Evolutionary conservation across 2,329 filamentous ascomycete species (phyloP).

Genomic region (Alternaria panax): DNA sequence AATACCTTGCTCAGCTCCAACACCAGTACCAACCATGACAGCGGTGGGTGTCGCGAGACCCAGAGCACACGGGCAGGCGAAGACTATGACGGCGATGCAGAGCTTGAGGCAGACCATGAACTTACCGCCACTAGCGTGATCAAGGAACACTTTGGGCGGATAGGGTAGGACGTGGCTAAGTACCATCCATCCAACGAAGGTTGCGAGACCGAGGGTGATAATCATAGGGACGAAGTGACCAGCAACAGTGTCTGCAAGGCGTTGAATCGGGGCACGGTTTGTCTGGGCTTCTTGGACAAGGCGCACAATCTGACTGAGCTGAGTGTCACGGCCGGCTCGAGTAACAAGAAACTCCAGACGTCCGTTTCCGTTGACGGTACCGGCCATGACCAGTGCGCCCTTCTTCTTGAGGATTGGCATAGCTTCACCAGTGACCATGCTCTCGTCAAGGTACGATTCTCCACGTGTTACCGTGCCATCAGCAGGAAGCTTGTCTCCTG

Average conservation of each 20-base stretch:
- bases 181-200: conserved; percentile 93
- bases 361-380: conserved; percentile 93
- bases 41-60: conserved; percentile 94
- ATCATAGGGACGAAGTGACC: conserved; percentile 95
- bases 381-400: conserved; percentile 82
- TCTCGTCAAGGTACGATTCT: conserved; percentile 94
- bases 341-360: conserved; percentile 92
- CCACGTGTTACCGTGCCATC: conserved; percentile 87
- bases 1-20: conserved; percentile 94
- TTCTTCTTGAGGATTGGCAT: conserved; percentile 92
- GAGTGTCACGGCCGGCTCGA: conserved; percentile 90
- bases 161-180: conserved; percentile 83
- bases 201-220: conserved; percentile 80
- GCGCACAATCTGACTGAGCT: conserved; percentile 96
- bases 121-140: conserved; percentile 82
- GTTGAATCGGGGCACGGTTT: conserved; percentile 90
- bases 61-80: conserved; percentile 96
- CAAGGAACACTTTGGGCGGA: conserved; percentile 87
- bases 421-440: conserved; percentile 97
- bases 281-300: conserved; percentile 98
- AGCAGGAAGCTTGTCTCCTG: conserved; percentile 95
- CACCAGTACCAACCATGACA: conserved; percentile 98
- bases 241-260: conserved; percentile 86
- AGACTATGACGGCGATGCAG: conserved; percentile 98
- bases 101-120: conserved; percentile 97